A percentile compares a stretch with the other conserved stretches of the same genome.
These are phyloP conservation scores for Cercospora sp. DNA, from an alignment of 2,329 filamentous ascomycete genomes.

Conservation along the genomic window DNA sequence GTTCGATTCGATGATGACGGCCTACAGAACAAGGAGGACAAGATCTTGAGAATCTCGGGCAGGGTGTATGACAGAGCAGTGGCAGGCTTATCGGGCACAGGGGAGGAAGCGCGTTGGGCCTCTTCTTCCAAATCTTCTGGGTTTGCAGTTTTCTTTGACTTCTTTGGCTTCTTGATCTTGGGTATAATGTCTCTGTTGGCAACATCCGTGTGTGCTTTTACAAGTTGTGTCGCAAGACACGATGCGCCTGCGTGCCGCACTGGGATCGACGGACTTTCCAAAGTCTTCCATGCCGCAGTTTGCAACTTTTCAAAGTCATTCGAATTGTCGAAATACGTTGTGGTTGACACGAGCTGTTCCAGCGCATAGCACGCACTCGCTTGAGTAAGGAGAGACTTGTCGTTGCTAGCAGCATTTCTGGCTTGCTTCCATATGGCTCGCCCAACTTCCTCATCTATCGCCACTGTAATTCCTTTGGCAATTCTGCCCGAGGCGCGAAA, in stretches of 20 bases:
- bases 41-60: conserved; percentile 71
- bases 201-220: conserved; percentile 73
- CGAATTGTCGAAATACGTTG: conserved; percentile 80
- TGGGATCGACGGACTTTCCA: conserved; percentile 72
- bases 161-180: conserved; percentile 69
- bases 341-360: conserved; percentile 68
- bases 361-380: conserved; percentile 77
- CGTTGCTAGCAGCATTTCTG: conserved; percentile 70
- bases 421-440: conserved; percentile 92
- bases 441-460: conserved; percentile 80
- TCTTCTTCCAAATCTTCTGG: conserved; percentile 66
- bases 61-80: conserved; percentile 72
- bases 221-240: conserved; percentile 77
- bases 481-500: conserved; percentile 76
- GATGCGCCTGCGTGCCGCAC: conserved; percentile 85
- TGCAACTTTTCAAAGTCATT: conserved; percentile 89
- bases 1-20: conserved; percentile 75
- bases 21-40: conserved; percentile 79
- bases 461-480: conserved; percentile 69
- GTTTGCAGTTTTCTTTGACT: conserved; percentile 66
- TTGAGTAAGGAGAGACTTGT: conserved; percentile 82
- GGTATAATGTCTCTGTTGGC: conserved; percentile 53
- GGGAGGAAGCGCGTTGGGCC: conserved; percentile 68
- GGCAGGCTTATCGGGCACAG: conserved; percentile 71
- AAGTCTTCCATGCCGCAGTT: conserved; percentile 76